Base-by-base conservation (phyloP, 2,329 filamentous ascomycete genomes). In the Iodosphaeria phyllophila region DNA sequence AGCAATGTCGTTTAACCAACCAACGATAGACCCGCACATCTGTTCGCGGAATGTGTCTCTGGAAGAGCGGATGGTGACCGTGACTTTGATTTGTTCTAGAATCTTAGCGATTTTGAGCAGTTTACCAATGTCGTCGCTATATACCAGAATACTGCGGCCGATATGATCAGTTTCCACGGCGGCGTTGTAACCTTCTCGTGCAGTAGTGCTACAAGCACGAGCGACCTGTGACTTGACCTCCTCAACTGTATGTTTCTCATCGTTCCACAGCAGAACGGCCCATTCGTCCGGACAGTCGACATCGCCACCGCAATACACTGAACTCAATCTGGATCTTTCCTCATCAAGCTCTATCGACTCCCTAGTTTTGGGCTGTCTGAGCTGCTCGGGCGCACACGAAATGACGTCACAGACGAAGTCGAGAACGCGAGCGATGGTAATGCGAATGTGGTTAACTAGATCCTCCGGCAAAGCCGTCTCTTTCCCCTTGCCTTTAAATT, bases 351-450 rank as follows among this genome's bases (percentile, higher is more conserved):
- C 53, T 28, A 98, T 89, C 1, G 72, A 76, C 27, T 82, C 74
- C 33, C 73, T 67, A 1, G 82, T 78, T 54, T 95, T 98, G 6
- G 74, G 60, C 31, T 92, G 60, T 20, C 89, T 72, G 24, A 98
- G 60, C 50, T 98, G 86, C 51, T 98, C 91, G 1, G 91, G 91
- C 2, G 86, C 91, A 51, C 91, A 98, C 3, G 89, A 95, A 34
- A 95, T 83, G 32, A 98, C 83, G 54, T 98, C 89, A 53, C 86
- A 93, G 33, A 98, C 74, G 46, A 92, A 98, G 53, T 98, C 89
- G 32, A 95, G 65, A 8, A 73, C 74, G 30, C 80, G 67, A 2
- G 78, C 70, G 33, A 98, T 74, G 1, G 89, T 95, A 62, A 79
- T 80, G 28, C 74, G 68, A 32, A 95, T 82, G 39, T 71, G 76